These are phyloP conservation scores for Penicillium fimorum DNA, from an alignment of 495 filamentous ascomycete genomes.

Conservation along the genomic window DNA sequence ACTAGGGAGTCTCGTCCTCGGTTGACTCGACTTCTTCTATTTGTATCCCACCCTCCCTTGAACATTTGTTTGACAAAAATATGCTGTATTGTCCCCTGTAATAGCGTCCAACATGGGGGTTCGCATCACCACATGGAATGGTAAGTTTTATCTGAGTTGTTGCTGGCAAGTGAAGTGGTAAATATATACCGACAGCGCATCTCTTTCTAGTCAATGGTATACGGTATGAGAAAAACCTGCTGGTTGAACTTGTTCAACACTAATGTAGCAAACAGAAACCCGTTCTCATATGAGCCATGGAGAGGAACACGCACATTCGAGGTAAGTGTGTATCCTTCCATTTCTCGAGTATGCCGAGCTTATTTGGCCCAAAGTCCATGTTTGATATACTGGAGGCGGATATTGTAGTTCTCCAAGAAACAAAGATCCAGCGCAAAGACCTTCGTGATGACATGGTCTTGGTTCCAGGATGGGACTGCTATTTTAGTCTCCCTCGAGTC, in stretches of 20 bases:
- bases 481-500: slow-evolving; percentile 85
- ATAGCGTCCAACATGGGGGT: slow-evolving; percentile 57
- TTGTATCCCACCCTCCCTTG: not conserved
- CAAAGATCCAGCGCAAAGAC: slow-evolving; percentile 95
- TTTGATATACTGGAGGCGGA: slow-evolving; percentile 93
- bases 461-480: slow-evolving; percentile 94
- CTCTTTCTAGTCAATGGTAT: slow-evolving; percentile 79
- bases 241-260: not conserved
- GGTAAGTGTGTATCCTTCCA: slow-evolving; percentile 37
- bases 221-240: slow-evolving; percentile 50
- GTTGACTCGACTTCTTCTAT: not conserved
- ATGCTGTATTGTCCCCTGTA: slow-evolving; percentile 15
- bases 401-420: slow-evolving; percentile 92
- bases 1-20: not conserved
- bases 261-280: slow-evolving; percentile 59
- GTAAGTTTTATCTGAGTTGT: slow-evolving; percentile 41
- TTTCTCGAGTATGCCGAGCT: not conserved
- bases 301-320: slow-evolving; percentile 79
- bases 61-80: not conserved
- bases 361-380: slow-evolving; percentile 60
- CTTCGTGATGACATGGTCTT: slow-evolving; percentile 94
- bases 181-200: slow-evolving; percentile 12
- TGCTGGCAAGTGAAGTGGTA: not conserved
- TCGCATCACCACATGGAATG: slow-evolving; percentile 90
- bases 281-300: slow-evolving; percentile 96